Conservation (phyloP, 768 basidiomycete genomes). For the Russula earlei region DNA sequence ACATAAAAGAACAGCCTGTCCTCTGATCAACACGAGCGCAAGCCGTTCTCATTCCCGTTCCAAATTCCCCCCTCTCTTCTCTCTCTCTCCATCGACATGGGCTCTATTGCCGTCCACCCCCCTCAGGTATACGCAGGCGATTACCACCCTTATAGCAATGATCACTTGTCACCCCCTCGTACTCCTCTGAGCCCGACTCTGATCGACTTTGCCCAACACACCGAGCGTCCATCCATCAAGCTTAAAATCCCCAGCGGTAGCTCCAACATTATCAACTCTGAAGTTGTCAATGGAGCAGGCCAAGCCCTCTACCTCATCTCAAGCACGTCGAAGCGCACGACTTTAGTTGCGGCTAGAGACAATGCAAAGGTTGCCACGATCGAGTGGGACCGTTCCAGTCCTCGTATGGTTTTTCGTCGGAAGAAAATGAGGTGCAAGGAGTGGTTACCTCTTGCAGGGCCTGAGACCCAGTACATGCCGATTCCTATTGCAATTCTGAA, state of each 20-base stretch:
- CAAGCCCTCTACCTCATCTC: not conserved
- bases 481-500: not conserved
- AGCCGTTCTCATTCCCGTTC: not conserved
- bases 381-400: constrained; percentile 11
- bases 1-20: not conserved
- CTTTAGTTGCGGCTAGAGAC: not conserved
- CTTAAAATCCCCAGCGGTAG: not conserved
- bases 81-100: not conserved
- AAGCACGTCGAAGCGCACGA: constrained; percentile 7
- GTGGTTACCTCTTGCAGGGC: constrained; percentile 11
- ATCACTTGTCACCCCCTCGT: not conserved
- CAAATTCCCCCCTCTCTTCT: too few species aligned
- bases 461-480: constrained; percentile 6
- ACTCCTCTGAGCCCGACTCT: constrained; percentile 2
- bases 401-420: constrained; percentile 6
- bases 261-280: constrained; percentile 6
- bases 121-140: constrained; percentile 12
- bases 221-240: constrained; percentile 3
- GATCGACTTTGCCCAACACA: not conserved
- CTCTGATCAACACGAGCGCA: not conserved
- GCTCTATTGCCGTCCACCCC: not conserved
- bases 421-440: constrained; percentile 12
- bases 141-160: not conserved
- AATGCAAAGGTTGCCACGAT: constrained; percentile 3
- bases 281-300: not conserved